phyloP scores from a whole-genome alignment of 2,329 filamentous ascomycete genomes.

The Ustilaginoidea virens region DNA sequence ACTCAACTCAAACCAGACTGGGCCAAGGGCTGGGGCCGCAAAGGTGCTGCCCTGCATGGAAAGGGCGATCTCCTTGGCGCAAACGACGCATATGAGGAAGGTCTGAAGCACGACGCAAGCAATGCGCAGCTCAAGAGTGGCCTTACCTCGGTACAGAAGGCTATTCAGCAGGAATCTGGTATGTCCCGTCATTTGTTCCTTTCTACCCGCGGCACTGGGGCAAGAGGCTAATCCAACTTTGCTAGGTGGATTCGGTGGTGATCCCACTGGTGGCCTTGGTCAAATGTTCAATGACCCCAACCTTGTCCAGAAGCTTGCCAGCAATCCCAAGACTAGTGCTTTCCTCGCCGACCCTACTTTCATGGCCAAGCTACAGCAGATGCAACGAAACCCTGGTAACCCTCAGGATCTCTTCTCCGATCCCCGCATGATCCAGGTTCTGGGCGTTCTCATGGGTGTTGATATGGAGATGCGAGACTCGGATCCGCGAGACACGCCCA shows the following conservation, averaged over 20 bases:
- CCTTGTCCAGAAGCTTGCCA: slow-evolving; percentile 76
- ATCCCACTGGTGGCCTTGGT: slow-evolving; percentile 64
- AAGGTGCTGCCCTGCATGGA: slow-evolving; percentile 82
- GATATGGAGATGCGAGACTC: slow-evolving; percentile 52
- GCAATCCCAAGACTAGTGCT: slow-evolving; percentile 80
- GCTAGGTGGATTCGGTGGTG: slow-evolving; percentile 27
- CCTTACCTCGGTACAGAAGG: slow-evolving; percentile 68
- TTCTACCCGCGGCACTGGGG: no score
- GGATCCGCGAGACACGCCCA: slow-evolving; percentile 46
- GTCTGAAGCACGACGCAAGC: slow-evolving; percentile 79
- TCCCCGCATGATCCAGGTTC: slow-evolving; percentile 81
- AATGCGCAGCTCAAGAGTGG: slow-evolving; percentile 91
- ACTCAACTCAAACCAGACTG: slow-evolving; percentile 94
- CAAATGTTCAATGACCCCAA: slow-evolving; percentile 91
- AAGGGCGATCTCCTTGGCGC: slow-evolving; percentile 72
- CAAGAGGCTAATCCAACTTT: no score
- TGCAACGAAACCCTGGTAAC: slow-evolving; percentile 68
- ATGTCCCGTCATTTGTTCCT: no score
- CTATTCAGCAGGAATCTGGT: slow-evolving; percentile 50
- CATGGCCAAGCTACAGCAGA: slow-evolving; percentile 73
- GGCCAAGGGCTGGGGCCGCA: slow-evolving; percentile 91
- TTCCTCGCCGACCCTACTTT: slow-evolving; percentile 73
- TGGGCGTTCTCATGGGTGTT: slow-evolving; percentile 85
- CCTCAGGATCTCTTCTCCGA: slow-evolving; percentile 73
- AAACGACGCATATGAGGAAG: slow-evolving; percentile 81